Evolutionary conservation across 2,329 filamentous ascomycete genomes (phyloP).

Genomic region (Cordyceps tenuipes): DNA sequence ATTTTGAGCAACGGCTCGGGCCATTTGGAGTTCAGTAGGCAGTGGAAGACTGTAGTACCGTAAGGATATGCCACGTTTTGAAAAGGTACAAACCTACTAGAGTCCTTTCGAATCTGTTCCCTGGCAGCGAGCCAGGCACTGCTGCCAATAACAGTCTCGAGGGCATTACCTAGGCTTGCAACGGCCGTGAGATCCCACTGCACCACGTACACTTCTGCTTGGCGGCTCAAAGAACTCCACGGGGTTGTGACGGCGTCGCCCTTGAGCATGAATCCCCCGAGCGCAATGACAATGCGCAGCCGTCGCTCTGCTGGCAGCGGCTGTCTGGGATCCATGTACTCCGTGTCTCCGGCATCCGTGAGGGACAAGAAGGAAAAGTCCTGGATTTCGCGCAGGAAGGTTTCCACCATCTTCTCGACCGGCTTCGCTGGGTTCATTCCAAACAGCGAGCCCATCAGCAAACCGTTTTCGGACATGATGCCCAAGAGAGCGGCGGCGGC

Average conservation of each 20-base stretch:
- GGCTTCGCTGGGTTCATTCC: slow-evolving; percentile 84
- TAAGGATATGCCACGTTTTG: slow-evolving; percentile 11
- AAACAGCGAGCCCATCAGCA: slow-evolving; percentile 77
- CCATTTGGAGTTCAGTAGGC: slow-evolving; percentile 52
- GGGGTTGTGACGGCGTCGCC: slow-evolving; percentile 60
- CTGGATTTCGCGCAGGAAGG: slow-evolving; percentile 76
- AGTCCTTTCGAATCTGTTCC: slow-evolving; percentile 37
- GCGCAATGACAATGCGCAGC: slow-evolving; percentile 72
- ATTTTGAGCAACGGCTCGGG: slow-evolving; percentile 56
- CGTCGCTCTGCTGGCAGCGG: slow-evolving; percentile 52
- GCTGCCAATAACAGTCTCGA: slow-evolving; percentile 69
- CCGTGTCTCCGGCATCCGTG: slow-evolving; percentile 34
- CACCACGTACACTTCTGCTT: slow-evolving; percentile 73
- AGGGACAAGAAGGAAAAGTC: slow-evolving; percentile 83
- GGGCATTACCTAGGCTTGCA: slow-evolving; percentile 65
- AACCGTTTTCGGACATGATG: slow-evolving; percentile 66
- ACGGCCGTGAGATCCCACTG: slow-evolving; percentile 76
- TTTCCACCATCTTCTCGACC: slow-evolving; percentile 77
- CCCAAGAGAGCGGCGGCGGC: slow-evolving; percentile 74
- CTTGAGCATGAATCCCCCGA: slow-evolving; percentile 72
- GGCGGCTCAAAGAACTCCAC: slow-evolving; percentile 67
- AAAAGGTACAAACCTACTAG: slow-evolving; percentile 31
- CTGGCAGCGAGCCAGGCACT: slow-evolving; percentile 70
- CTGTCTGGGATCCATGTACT: slow-evolving; percentile 41
- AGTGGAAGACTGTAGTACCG: slow-evolving; percentile 38